Base-by-base conservation (phyloP, 2,329 filamentous ascomycete species). In the Trichoderma guizhouense region DNA sequence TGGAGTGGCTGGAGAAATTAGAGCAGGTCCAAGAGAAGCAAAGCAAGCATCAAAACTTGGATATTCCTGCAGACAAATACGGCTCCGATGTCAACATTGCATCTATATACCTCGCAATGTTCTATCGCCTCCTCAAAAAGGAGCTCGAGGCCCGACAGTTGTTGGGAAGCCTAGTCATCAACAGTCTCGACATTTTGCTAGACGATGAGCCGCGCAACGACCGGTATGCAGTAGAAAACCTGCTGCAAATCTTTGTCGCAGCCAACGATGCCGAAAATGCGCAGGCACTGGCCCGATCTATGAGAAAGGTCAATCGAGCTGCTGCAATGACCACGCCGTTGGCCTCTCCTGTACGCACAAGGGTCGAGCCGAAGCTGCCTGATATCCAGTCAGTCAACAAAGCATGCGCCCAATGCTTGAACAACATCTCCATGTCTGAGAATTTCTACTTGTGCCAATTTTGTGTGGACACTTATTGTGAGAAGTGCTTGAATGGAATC, bases 191-290 rank as follows among this genome's bases (percentile, higher is more conserved):
- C 2, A 80, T 83, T 6, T 73, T 84, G 1, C 80, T 81, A 0
- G 83, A 84, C 36, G 79, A 81, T 9, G 83, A 84, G 71, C 81
- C 80, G 3, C 77, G 80, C 18, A 84, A 84, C 60, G 83, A 84
- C 72, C 79, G 81, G 36, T 84, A 81, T 39, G 82, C 82, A 6
- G 76, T 84, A 2, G 82, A 83, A 69, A 84, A 84, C 65, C 79
- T 84, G 14, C 77, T 83, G 0, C 79, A 79, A 1, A 79, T 81
- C 2, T 79, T 84, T 65, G 78, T 83, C 53, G 83, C 83, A 0
- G 79, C 81, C 7, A 77, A 79, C 24, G 82, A 84, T 63, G 74
- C 78, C 5, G 75, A 76, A 1, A 81, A 83, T 26, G 82, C 83
- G 6, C 73, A 75, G 4, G 80, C 82, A 0, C 75, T 84, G 11